Evolutionary conservation across 768 basidiomycete genomes (phyloP).

Genomic region (Rhizopogon roseolus): DNA sequence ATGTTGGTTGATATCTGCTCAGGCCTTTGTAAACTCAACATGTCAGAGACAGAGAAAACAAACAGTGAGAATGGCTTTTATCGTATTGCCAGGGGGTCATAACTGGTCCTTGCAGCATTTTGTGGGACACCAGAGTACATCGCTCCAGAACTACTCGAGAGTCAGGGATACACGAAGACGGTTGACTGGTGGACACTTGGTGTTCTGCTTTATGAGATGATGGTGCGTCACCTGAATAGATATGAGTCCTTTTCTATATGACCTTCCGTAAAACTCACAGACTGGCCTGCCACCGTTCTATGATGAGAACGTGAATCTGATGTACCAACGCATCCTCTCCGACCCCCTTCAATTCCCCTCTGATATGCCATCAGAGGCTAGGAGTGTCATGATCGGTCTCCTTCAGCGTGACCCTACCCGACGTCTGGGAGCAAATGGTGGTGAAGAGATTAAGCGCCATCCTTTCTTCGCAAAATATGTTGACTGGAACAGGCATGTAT

Average conservation of each 20-base stretch:
- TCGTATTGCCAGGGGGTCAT: not conserved
- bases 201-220: slow-evolving; percentile 95
- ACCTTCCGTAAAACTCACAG: slow-evolving; percentile 32
- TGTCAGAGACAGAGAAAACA: slow-evolving; percentile 96
- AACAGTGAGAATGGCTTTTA: slow-evolving; percentile 60
- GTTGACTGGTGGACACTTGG: slow-evolving; percentile 99
- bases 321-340: slow-evolving; percentile 93
- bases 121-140: slow-evolving; percentile 99
- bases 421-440: slow-evolving; percentile 88
- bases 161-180: slow-evolving; percentile 95
- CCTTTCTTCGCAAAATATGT: slow-evolving; percentile 93
- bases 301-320: slow-evolving; percentile 96
- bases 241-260: not conserved
- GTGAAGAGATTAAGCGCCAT: slow-evolving; percentile 94
- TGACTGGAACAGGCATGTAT: slow-evolving; percentile 75
- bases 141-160: slow-evolving; percentile 93
- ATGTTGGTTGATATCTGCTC: slow-evolving; percentile 3
- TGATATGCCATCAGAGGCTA: slow-evolving; percentile 85
- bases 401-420: slow-evolving; percentile 84
- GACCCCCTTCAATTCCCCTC: slow-evolving; percentile 91
- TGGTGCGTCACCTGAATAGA: slow-evolving; percentile 41
- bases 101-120: slow-evolving; percentile 55
- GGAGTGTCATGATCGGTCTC: slow-evolving; percentile 82
- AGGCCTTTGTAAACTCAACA: slow-evolving; percentile 93
- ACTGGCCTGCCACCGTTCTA: slow-evolving; percentile 98